Base-by-base conservation (phyloP, 768 basidiomycete species). In the Saitozyma sp. region DNA sequence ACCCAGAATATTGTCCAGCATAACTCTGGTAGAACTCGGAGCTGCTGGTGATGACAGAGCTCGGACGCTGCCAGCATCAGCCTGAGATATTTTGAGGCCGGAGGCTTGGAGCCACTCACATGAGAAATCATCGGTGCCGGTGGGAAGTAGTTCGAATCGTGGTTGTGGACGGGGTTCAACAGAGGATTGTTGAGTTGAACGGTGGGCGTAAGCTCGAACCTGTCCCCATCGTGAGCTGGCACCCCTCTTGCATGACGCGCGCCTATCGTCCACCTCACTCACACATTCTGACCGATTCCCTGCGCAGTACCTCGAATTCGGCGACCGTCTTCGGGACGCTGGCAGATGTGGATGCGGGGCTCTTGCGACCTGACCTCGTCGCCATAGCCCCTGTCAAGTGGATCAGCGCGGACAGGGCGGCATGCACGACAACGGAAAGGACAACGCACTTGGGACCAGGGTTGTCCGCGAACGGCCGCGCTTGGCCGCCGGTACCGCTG, bases 261-360 rank as follows among this genome's bases (percentile, higher is more conserved):
- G 8, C 20, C 7, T 14, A 0, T n/a, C 9, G 11, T 45, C 41
- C 51, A 17, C 50, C 42, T 20, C 13, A 63, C 75, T 59, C 65
- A 76, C 73, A 78, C 74, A 59, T 74, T 68, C 61, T 75, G 72
- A 8, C 72, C 74, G 46, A 75, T 66, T 2, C 78, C 72, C 52
- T 75, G 63, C 1, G 81, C 69, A 8, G 46, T 58, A 17, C 61
- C 69, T 3, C 58, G 58, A 46, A 3, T 46, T 42, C 82, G 82
- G 1, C 80, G 73, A 1, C 38, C 38, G 14, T 77, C 67, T n/a
- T 71, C 73, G 9, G 85, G 83, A 50, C 87, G 87, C 88, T 92
- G 92, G 37, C 92, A 91, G 8, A 87, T 90, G 66, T 95, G 92
- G 14, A 95, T 88, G 40, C 88, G 86, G 3, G 91, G 86, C 65